A percentile compares a stretch with the other conserved stretches of the same genome.
Conservation (phyloP, 768 basidiomycete genomes). For the Phaeotremella fagi region DNA sequence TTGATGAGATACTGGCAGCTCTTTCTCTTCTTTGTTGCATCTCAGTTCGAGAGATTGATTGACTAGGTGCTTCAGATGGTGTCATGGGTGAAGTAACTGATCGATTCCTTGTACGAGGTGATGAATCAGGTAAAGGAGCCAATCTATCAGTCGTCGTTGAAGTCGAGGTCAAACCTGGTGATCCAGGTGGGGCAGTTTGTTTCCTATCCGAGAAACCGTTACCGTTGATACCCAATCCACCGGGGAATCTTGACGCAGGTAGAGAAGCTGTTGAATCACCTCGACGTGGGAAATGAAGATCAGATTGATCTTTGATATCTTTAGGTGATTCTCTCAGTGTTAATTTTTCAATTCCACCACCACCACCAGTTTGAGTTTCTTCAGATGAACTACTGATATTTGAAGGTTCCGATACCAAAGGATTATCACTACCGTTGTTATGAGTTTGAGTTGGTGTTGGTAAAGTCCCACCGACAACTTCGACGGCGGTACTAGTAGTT, state of each 20-base stretch:
- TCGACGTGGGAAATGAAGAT: slow-evolving; percentile 69
- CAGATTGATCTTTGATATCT: slow-evolving; percentile 67
- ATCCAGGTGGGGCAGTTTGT: neutral
- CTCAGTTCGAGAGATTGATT: neutral
- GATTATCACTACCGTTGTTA: neutral
- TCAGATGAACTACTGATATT: slow-evolving; percentile 8
- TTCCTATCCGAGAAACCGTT: neutral
- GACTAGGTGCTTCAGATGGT: neutral
- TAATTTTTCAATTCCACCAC: slow-evolving; percentile 19
- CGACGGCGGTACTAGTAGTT: slow-evolving; percentile 27
- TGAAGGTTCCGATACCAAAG: slow-evolving; percentile 7
- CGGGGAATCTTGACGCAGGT: slow-evolving; percentile 37
- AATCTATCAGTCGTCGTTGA: neutral
- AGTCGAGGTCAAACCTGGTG: neutral
- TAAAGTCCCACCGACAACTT: slow-evolving; percentile 4
- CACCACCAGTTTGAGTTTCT: slow-evolving; percentile 11
- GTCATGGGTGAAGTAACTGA: slow-evolving; percentile 26
- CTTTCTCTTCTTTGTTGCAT: slow-evolving; percentile 27
- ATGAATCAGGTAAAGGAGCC: neutral
- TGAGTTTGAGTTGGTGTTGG: slow-evolving; percentile 4
- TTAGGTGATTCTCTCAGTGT: slow-evolving; percentile 52
- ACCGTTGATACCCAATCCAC: neutral
- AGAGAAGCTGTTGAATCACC: slow-evolving; percentile 67
- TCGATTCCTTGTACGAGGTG: slow-evolving; percentile 7
- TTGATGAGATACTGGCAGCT: slow-evolving; percentile 47